These are phyloP conservation scores for Graphilbum ipis-grandicollis DNA, from an alignment of 2,329 filamentous ascomycete species.

Conservation along the genomic window DNA sequence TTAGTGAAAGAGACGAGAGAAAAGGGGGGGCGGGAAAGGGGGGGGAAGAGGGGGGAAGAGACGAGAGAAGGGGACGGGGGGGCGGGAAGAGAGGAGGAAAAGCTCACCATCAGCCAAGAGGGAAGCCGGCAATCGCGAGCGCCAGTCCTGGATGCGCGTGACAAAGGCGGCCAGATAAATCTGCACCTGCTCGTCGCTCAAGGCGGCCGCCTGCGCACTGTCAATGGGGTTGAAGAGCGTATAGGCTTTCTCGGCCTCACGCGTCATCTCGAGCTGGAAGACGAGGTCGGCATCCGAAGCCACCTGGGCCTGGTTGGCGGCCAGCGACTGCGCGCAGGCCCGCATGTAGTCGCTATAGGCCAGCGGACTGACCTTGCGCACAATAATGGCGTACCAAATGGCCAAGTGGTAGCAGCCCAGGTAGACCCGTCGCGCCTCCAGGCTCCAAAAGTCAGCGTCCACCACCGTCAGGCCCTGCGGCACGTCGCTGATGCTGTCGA, in stretches of 20 bases:
- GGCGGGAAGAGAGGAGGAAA: too few relatives aligned
- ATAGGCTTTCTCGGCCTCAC: slow-evolving; percentile 1
- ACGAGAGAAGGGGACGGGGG: too few relatives aligned
- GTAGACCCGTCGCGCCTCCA: slow-evolving; percentile 1
- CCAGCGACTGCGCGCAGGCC: slow-evolving; percentile 1
- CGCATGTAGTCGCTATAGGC: slow-evolving; percentile 1
- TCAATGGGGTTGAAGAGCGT: slow-evolving; percentile 4
- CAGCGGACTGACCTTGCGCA: slow-evolving; percentile 2
- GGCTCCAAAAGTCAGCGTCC: slow-evolving; percentile 1
- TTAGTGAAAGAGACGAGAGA: background rate
- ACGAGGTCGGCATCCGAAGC: background rate
- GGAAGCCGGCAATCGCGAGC: background rate
- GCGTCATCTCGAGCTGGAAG: slow-evolving; percentile 1
- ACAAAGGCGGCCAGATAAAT: slow-evolving; percentile 1
- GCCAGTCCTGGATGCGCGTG: background rate
- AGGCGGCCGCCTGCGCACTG: background rate
- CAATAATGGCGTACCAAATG: slow-evolving; percentile 2
- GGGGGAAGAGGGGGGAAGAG: too few relatives aligned
- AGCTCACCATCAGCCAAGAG: slow-evolving; percentile 1
- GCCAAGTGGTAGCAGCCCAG: slow-evolving; percentile 4
- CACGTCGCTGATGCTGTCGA: slow-evolving; percentile 1
- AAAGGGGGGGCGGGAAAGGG: too few relatives aligned
- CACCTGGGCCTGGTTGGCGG: background rate
- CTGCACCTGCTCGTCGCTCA: slow-evolving; percentile 3
- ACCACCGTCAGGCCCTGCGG: background rate